phyloP scores from a whole-genome alignment of 768 basidiomycete species.

The Phaeotremella fagi region DNA sequence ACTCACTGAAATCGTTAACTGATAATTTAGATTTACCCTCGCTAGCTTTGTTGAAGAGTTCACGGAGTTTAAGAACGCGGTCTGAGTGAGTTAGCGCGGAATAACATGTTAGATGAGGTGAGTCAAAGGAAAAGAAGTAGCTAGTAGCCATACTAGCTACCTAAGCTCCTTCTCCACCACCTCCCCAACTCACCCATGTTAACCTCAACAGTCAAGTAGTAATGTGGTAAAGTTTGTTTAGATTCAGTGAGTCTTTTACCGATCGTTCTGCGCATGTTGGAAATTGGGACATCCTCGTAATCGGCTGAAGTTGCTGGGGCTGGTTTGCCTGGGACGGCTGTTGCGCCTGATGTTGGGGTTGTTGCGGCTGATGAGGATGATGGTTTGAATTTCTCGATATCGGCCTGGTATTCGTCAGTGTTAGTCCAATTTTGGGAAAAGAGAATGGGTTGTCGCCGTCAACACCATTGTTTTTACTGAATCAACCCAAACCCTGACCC shows the following conservation, averaged over 20 bases:
- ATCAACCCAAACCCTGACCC: conserved; percentile 12
- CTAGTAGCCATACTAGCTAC: no score
- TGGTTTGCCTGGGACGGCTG: conserved; percentile 55
- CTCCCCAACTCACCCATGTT: conserved; percentile 79
- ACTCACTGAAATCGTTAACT: conserved; percentile 82
- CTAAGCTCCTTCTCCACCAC: not conserved
- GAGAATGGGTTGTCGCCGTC: not conserved
- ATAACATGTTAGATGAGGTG: no score
- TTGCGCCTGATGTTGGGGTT: conserved; percentile 53
- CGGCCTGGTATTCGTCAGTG: conserved; percentile 45
- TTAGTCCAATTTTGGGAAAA: not conserved
- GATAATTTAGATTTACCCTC: conserved; percentile 67
- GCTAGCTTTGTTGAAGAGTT: conserved; percentile 84
- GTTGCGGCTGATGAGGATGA: conserved; percentile 51
- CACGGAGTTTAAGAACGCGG: conserved; percentile 74
- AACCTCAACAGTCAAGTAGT: conserved; percentile 90
- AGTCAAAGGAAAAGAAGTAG: no score
- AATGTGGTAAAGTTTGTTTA: conserved; percentile 93
- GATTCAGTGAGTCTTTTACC: conserved; percentile 84
- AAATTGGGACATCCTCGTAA: conserved; percentile 82
- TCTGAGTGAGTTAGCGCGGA: no score
- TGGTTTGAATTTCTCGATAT: conserved; percentile 84
- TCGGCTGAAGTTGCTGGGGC: conserved; percentile 53
- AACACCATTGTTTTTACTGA: no score
- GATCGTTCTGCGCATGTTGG: conserved; percentile 93